Base-by-base conservation (phyloP, 495 filamentous ascomycete genomes). In the Diplogelasinospora grovesii region DNA sequence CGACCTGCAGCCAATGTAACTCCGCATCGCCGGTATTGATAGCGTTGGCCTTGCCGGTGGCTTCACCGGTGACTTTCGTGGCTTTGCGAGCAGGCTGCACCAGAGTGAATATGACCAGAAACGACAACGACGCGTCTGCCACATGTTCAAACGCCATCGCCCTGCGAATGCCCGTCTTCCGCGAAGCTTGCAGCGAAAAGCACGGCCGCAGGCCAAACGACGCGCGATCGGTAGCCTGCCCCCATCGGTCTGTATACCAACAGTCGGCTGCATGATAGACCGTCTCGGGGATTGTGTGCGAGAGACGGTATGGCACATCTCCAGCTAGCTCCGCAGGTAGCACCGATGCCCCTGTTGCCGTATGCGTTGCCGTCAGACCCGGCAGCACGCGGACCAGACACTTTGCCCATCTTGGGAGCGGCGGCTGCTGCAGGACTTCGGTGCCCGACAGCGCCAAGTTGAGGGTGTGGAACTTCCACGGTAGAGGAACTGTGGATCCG, bases 161-260 rank as follows among this genome's bases (percentile, higher is more conserved):
- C 15, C 43, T 3, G n/a, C 36, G 20, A 6, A 30, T 27, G 3
- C 43, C 43, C 7, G 43, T 22, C n/a, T 28, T 27, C n/a, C n/a
- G n/a, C n/a, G n/a, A n/a, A n/a, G n/a, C n/a, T 10, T 39, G 36
- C 9, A 46, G n/a, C 27, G 36, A 22, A 13, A 46, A 46, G 10
- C 25, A 39, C 8, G 43, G 43, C 21, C 34, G 36, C 3, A 30
- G 16, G 9, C 9, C 9, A 8, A 46, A 29, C 3, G 38, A 16
- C 5, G 36, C 43, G 21, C 8, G 19, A 22, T 46, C 43, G 0
- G 36, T 39, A 1, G 16, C 26, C 22, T 39, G 22, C 15, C 25
- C 16, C 43, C 43, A 46, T 1, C 36, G 27, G 23, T 46, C 43
- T 14, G 41, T 13, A 25, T 46, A 46, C 43, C 43, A 46, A 21